phyloP scores from a whole-genome alignment of 2,329 filamentous ascomycete species.

The Spiromastix sp. region DNA sequence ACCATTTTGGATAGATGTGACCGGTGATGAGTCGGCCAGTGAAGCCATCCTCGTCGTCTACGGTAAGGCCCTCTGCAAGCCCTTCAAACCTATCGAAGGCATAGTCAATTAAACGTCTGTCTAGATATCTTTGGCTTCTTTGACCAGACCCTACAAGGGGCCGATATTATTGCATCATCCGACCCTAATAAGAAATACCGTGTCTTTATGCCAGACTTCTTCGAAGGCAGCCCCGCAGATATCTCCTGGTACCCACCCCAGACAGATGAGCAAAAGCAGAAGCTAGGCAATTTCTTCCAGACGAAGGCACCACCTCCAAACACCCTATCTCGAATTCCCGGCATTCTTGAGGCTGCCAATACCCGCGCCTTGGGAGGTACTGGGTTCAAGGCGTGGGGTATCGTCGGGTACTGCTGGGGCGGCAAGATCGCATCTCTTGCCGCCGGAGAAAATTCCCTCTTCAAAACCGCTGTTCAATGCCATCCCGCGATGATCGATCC shows the following conservation, averaged over 20 bases:
- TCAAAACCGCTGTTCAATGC: conserved; percentile 42
- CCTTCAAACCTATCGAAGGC: neutral
- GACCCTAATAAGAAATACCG: conserved; percentile 64
- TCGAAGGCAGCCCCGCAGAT: conserved; percentile 61
- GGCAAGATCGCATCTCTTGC: conserved; percentile 42
- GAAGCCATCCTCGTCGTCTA: conserved; percentile 49
- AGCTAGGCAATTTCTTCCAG: conserved; percentile 50
- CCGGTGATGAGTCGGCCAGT: conserved; percentile 45
- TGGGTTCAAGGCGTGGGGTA: conserved; percentile 45
- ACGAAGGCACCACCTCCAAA: conserved; percentile 48
- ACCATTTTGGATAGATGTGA: conserved; percentile 35
- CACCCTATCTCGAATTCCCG: conserved; percentile 45
- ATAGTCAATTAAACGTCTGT: conserved; percentile 1
- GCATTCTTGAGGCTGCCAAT: conserved; percentile 45
- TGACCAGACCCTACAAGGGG: conserved; percentile 52
- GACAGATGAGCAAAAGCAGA: conserved; percentile 49
- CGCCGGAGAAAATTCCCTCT: conserved; percentile 36
- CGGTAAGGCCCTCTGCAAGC: conserved; percentile 18
- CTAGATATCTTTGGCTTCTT: conserved; percentile 56
- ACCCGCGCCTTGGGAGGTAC: conserved; percentile 27
- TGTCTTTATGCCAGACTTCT: conserved; percentile 88
- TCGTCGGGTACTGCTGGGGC: conserved; percentile 49
- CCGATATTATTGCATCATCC: conserved; percentile 50
- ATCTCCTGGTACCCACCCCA: conserved; percentile 52
- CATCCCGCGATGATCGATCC: conserved; percentile 48